Evolutionary conservation across 78 protist genomes (phyloP), one percentile per base, ranked within the genome.

Genomic region (Corallochytrium limacisporum): DNA sequence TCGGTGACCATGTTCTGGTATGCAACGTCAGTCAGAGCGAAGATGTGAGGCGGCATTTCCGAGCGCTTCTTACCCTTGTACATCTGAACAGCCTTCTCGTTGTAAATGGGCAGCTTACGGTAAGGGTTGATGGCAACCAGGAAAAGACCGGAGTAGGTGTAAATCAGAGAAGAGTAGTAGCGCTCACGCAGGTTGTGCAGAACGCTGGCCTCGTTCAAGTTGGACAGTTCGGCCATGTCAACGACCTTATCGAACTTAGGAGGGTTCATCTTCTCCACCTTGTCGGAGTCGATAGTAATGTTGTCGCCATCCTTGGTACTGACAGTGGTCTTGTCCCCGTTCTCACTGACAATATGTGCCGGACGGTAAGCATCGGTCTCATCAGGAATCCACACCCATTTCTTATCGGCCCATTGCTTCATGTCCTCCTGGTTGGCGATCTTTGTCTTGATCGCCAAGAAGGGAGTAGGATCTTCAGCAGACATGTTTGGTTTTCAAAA

Each of bases 71-170:
- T 51, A 37, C 90, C 89, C 57, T 75, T 59, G 78, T 81, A 88
- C 69, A 70, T 1, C 26, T 81, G 79, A 65, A 88, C 62, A 53
- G 77, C 78, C 50, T 84, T 81, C 49, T 54, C 74, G 6, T 77
- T 67, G 75, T 88, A 88, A 70, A 88, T 83, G 57, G 86, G 90
- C 26, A 88, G 62, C 39, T 73, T 28, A 65, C 80, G 82, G 87
- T 83, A 91, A 33, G 96, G 96, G 77, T 91, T 91, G 16, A 91
- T 53, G 0, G 85, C 96, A 20, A 91, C 90, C 28, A 82, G 69
- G 56, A 91, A 85, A 29, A 87, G 83, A 24, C 94, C 95, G 9
- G 88, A 82, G 70, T 87, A 87, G 10, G 93, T 87, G 84, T 91
- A 85, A 32, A 91, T 86, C 22, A 84, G 36, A 61, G 77, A 77